Evolutionary conservation across 192 early-diverging fungal species (phyloP), one percentile per base, ranked within the genome.

Genomic region (Entomortierella lignicola): DNA sequence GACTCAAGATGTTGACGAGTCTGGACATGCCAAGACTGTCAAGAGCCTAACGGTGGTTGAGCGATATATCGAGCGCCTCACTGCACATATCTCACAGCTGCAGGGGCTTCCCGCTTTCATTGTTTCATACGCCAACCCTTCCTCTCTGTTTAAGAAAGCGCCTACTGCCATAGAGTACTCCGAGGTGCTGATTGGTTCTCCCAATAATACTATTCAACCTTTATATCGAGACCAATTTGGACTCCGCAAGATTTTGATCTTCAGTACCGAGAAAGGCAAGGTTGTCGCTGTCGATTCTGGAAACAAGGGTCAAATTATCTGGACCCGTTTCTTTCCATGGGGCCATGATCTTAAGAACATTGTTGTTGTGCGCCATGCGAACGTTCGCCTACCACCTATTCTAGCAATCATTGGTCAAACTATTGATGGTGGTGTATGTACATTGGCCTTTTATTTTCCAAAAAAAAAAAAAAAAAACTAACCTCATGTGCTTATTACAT

Each of bases 161-260:
- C 75, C 75, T 6, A 42, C 57, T 18, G 67, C 75, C 0, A 51
- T 31, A 7, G 41, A 52, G 4, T 70, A 79, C n/a, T 69, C 62
- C 10, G 75, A 79, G 41, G 75, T 70, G 50, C 42, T 62, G 18
- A 79, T 79, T 18, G 66, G 66, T 30, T 39, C 52, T 32, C 57
- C 30, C 37, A 69, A 79, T 57, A 79, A 53, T 1, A 70, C 75
- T 30, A 56, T 62, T n/a, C 44, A 48, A 18, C 58, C 72, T 32
- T 63, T 89, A 13, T 82, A 89, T 51, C 73, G 90, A 20, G 92
- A 94, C 58, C 80, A 83, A 57, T 88, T 91, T 85, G 98, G 98
- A 2, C 87, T 97, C 63, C 91, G 94, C 63, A 97, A 98, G 80
- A 83, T 98, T n/a, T 80, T 94, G 23, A 77, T 99, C 15, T 92